Evolutionary conservation across 768 basidiomycete genomes (phyloP), one percentile per base, ranked within the genome.

Genomic region (Tephrocybe rancida): DNA sequence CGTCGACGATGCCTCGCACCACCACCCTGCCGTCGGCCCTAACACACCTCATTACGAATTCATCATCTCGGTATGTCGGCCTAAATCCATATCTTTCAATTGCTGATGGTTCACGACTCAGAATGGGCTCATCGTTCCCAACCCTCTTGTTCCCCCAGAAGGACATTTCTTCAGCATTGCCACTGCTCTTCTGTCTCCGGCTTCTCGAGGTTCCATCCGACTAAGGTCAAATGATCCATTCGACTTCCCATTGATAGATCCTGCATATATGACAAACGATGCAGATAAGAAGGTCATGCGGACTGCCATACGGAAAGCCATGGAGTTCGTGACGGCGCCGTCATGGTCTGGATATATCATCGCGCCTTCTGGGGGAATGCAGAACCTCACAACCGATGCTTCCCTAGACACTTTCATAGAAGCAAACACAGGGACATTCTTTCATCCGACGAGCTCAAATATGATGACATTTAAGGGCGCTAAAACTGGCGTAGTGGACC

Each of bases 201-300:
- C 56, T n/a, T 54, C 60, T 18, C 56, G 62, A 55, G 48, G 48
- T 8, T 38, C 48, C 18, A 30, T 55, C 24, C 27, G 35, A 5
- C 51, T 79, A 55, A 73, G 64, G 41, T 73, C 76, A 5, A 71
- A 65, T 19, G 61, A 71, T 55, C 67, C 77, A 21, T 81, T 79
- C 64, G 68, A 65, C 29, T 32, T 63, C 27, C 79, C 80, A 2
- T 43, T 64, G 10, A 77, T 82, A 64, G 73, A 82, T 61, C 75
- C 78, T 1, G 73, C 72, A 45, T 75, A 78, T 66, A 69, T 74
- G 25, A 57, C 39, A 19, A 51, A 48, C 18, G 42, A 35, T 11
- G 56, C 52, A 34, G 67, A 66, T 45, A 46, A 62, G 14, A 41
- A 39, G 18, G 57, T 50, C 18, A 63, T 67, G 50, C 35, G 44